These are phyloP conservation scores for Paramecium primaurelia DNA, from an alignment of 73 alveolate species.

Conservation along the genomic window DNA sequence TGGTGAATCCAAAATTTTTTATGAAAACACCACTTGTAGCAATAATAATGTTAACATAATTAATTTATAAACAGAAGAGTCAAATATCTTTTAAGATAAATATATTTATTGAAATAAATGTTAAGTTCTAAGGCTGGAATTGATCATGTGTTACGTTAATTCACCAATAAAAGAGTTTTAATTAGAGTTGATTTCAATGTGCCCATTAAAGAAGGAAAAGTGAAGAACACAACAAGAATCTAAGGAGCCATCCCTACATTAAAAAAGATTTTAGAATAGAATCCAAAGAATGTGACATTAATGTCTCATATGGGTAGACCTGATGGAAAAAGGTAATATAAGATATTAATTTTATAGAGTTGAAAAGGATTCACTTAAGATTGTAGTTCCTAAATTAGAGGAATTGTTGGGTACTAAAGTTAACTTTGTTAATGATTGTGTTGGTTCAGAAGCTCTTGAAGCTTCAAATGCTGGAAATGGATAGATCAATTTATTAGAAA, in stretches of 20 bases:
- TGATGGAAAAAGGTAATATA: slow-evolving; percentile 68
- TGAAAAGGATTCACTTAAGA: slow-evolving; percentile 85
- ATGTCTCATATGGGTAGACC: slow-evolving; percentile 94
- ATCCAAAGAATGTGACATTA: slow-evolving; percentile 87
- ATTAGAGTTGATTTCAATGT: slow-evolving; percentile 96
- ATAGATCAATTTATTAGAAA: slow-evolving; percentile 88
- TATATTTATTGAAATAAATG: slow-evolving; percentile 47
- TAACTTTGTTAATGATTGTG: slow-evolving; percentile 77
- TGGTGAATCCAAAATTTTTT: slow-evolving; percentile 22
- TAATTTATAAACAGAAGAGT: background rate
- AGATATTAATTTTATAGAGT: slow-evolving; percentile 24
- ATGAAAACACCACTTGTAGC: background rate
- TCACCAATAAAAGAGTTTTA: slow-evolving; percentile 85
- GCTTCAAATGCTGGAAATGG: slow-evolving; percentile 80
- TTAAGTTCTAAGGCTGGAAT: slow-evolving; percentile 76
- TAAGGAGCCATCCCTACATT: slow-evolving; percentile 85
- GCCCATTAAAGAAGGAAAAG: slow-evolving; percentile 83
- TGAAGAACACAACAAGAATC: slow-evolving; percentile 83
- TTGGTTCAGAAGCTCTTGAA: slow-evolving; percentile 81
- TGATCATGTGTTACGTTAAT: slow-evolving; percentile 68
- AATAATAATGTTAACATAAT: background rate
- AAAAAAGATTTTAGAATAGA: slow-evolving; percentile 80
- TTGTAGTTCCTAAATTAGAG: slow-evolving; percentile 85
- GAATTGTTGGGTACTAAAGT: slow-evolving; percentile 77
- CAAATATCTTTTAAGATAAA: background rate